phyloP scores from a whole-genome alignment of 177 flowering plant genomes.

The Telopea speciosissima region DNA sequence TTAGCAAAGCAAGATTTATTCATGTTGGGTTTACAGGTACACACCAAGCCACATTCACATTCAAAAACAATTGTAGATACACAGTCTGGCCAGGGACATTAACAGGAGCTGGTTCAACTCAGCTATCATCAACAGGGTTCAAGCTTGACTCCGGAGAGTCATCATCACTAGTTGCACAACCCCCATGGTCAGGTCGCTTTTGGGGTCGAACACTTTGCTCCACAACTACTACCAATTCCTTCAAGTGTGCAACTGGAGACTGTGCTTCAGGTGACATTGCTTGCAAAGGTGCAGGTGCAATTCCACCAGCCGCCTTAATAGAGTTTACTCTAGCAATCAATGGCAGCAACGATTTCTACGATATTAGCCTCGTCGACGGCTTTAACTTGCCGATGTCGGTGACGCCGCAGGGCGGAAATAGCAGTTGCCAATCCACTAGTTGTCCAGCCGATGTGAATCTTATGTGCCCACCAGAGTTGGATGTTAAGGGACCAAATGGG shows the following conservation, averaged over 20 bases:
- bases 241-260: constrained; percentile 39
- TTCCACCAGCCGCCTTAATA: constrained; percentile 33
- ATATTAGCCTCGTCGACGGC: constrained; percentile 47
- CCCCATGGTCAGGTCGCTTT: constrained; percentile 19
- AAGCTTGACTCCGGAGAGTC: constrained; percentile 7
- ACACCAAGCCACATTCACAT: constrained; percentile 8
- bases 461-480: constrained; percentile 29
- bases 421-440: constrained; percentile 21
- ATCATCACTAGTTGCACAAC: not conserved
- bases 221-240: constrained; percentile 8
- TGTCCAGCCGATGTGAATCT: constrained; percentile 34
- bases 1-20: not conserved
- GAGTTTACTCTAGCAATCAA: constrained; percentile 22
- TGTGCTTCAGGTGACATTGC: constrained; percentile 31
- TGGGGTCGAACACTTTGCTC: constrained; percentile 19
- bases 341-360: constrained; percentile 16
- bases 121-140: constrained; percentile 16
- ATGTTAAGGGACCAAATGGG: constrained; percentile 21
- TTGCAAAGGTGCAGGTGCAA: constrained; percentile 40
- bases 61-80: constrained; percentile 26
- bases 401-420: constrained; percentile 6
- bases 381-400: constrained; percentile 38
- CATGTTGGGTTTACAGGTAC: not conserved
- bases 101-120: constrained; percentile 8
- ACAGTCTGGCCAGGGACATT: constrained; percentile 30